These are phyloP conservation scores for Closterium sp. DNA, from an alignment of 139 green algal genomes.

Conservation along the genomic window DNA sequence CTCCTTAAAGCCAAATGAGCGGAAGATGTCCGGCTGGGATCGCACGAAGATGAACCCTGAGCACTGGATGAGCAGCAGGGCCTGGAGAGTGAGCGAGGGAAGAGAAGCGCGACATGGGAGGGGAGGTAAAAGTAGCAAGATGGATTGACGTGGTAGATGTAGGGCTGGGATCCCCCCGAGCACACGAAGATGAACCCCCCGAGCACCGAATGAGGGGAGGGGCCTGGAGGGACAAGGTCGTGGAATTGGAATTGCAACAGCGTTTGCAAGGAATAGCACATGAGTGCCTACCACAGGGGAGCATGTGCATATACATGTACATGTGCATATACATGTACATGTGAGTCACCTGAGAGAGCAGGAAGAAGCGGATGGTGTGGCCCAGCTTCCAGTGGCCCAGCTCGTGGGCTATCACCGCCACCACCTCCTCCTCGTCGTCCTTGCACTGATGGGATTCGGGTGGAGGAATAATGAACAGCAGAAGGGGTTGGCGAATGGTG, in stretches of 20 bases:
- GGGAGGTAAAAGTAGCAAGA: neutral
- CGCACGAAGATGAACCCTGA: conserved; percentile 68
- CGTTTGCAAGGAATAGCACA: no score
- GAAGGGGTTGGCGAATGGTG: neutral
- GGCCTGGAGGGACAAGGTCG: no score
- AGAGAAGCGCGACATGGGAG: neutral
- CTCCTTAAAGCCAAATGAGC: conserved; percentile 76
- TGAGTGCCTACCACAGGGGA: no score
- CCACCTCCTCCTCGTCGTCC: conserved; percentile 70
- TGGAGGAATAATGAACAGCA: neutral
- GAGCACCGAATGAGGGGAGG: neutral
- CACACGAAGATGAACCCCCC: neutral
- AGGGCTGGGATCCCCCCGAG: neutral
- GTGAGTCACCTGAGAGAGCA: conserved; percentile 5
- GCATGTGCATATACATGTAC: no score
- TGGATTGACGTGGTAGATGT: no score
- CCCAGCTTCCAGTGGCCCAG: conserved; percentile 84
- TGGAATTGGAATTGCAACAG: no score
- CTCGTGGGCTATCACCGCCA: conserved; percentile 88
- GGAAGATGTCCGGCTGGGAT: conserved; percentile 59
- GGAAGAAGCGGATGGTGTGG: conserved; percentile 75
- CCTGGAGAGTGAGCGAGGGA: conserved; percentile 41
- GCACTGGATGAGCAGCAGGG: conserved; percentile 68
- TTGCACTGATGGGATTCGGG: neutral
- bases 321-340: neutral